Base-by-base conservation (phyloP, 2,329 filamentous ascomycete species). In the Paramyrothecium roridum region DNA sequence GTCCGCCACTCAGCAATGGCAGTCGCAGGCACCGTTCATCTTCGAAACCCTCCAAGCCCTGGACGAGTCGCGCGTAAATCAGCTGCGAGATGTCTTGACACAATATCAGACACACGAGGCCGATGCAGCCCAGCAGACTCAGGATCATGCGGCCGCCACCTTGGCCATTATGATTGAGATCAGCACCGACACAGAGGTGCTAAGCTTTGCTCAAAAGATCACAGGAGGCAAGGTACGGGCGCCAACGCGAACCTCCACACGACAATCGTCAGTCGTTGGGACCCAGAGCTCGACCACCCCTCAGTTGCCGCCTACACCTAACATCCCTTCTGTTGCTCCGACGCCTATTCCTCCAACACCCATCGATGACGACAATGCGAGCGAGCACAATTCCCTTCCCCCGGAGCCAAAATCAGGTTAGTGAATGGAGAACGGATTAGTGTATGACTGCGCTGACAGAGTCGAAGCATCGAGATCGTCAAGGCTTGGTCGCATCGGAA, bases 81-180 rank as follows among this genome's bases (percentile, higher is more conserved):
- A 96, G 67, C 80, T 99, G 56, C 89, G 93, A 58, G 93, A 98
- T 72, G 84, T 90, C 45, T 81, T 99, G 57, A 98, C 95, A 1
- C 93, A 97, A 67, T 89, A 93, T 64, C 88, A 96, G 72, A 99
- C 95, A 0, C 89, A 96, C 68, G 93, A 98, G 70, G 84, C 91
- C 26, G 95, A 99, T 68, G 86, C 90, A 63, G 86, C 93, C 17
- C 90, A 96, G 70, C 84, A 89, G 55, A 87, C 82, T 57, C 85
- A 91, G 59, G 78, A 85, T 56, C 85, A 87, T 13, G 87, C 91
- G 23, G 92, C 95, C 69, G 86, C 87, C 57, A 91, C 91, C 23
- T 76, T 99, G 55, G 91, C 91, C 61, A 81, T 87, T 10, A 80
- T 98, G 63, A 79, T 99, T 52, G 95, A 96, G 68, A 85, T 97